Evolutionary conservation across 1,284 basidiomycete species (phyloP).

Genomic region (Irpex sp.): DNA sequence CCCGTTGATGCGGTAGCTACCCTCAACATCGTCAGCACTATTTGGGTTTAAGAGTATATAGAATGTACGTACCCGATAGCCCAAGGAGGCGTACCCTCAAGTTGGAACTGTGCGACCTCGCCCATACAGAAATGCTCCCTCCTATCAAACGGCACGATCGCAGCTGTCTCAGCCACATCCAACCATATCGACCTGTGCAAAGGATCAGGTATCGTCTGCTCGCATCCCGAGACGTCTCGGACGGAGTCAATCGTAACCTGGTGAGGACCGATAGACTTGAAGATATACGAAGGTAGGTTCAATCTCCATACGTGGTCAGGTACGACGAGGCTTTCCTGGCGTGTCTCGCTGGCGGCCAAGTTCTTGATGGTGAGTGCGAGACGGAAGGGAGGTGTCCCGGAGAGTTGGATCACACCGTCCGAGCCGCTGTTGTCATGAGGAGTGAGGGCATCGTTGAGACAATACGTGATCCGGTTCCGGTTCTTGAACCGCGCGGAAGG

Average conservation of each 20-base stretch:
- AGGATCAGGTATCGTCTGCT: constrained; percentile 63
- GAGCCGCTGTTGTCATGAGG: constrained; percentile 44
- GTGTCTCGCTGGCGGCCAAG: constrained; percentile 60
- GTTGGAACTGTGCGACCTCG: constrained; percentile 84
- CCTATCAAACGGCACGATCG: constrained; percentile 80
- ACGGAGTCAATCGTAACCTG: constrained; percentile 73
- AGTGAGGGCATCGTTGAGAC: constrained; percentile 64
- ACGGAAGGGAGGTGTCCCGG: constrained; percentile 86
- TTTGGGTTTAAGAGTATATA: not conserved
- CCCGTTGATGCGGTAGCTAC: constrained; percentile 78
- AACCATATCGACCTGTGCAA: constrained; percentile 64
- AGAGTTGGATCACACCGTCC: constrained; percentile 59
- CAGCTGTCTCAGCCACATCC: constrained; percentile 92
- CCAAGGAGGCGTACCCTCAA: constrained; percentile 97
- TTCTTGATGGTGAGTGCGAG: constrained; percentile 74
- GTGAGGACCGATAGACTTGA: constrained; percentile 78
- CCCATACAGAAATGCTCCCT: constrained; percentile 86
- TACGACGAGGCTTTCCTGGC: constrained; percentile 53
- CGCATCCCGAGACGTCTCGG: constrained; percentile 76
- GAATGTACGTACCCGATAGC: constrained; percentile 63
- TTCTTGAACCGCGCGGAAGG: constrained; percentile 76
- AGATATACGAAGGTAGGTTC: constrained; percentile 65
- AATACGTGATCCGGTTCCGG: constrained; percentile 64
- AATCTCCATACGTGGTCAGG: constrained; percentile 69
- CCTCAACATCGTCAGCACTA: not conserved